Conservation (phyloP, 2,329 filamentous ascomycete genomes). For the Aspergillus sp. region DNA sequence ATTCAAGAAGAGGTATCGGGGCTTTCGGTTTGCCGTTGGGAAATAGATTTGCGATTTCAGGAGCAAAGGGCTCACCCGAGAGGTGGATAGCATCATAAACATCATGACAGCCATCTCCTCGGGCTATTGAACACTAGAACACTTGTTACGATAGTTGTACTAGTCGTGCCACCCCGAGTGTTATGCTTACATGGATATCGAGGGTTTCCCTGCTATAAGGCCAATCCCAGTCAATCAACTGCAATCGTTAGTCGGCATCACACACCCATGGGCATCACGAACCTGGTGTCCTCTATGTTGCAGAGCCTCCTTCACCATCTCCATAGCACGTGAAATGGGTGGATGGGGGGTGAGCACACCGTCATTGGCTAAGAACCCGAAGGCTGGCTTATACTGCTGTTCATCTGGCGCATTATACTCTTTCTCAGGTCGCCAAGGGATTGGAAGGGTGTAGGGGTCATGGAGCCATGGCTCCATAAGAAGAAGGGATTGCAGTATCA, state of each 20-base stretch:
- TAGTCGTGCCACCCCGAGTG: not conserved
- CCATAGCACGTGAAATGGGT: constrained; percentile 6
- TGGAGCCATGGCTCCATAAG: constrained; percentile 37
- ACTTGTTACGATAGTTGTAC: not conserved
- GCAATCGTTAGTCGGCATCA: not conserved
- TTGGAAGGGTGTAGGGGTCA: constrained; percentile 35
- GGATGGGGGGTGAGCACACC: constrained; percentile 10
- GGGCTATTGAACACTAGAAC: constrained; percentile 3
- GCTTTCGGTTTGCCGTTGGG: constrained; percentile 7
- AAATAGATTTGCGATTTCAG: constrained; percentile 8
- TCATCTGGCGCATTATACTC: constrained; percentile 4
- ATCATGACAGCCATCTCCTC: constrained; percentile 8
- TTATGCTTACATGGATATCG: constrained; percentile 9
- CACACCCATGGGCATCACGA: not conserved
- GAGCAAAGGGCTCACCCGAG: constrained; percentile 7
- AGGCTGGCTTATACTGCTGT: constrained; percentile 5
- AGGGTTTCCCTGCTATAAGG: not conserved
- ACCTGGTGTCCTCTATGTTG: constrained; percentile 5
- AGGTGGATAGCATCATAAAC: constrained; percentile 8
- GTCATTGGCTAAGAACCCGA: constrained; percentile 9
- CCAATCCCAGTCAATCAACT: constrained; percentile 12
- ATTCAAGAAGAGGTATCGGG: constrained; percentile 2
- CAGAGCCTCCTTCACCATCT: constrained; percentile 10
- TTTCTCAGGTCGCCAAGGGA: constrained; percentile 34
- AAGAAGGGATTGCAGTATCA: constrained; percentile 35